Evolutionary conservation across 2,329 filamentous ascomycete genomes (phyloP).

Genomic region (Aureobasidium subglaciale): DNA sequence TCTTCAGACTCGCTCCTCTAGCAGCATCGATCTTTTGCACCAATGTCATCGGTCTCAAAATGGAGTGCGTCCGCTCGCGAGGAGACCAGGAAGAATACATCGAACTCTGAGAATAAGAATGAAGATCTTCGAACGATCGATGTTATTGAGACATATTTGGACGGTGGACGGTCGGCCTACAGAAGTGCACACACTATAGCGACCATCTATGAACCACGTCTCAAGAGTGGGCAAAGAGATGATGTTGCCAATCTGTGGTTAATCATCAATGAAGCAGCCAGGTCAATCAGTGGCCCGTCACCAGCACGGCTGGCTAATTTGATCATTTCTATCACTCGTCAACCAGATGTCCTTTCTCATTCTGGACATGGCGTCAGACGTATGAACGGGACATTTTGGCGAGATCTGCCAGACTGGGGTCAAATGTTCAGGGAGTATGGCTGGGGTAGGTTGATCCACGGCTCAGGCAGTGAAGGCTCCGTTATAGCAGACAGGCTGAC

Average conservation of each 20-base stretch:
- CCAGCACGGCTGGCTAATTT: not conserved
- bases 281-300: not conserved
- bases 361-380: not conserved
- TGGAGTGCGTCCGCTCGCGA: not conserved
- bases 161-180: not conserved
- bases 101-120: not conserved
- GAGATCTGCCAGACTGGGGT: not conserved
- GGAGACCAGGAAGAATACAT: not conserved
- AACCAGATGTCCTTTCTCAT: not conserved
- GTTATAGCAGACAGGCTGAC: not conserved
- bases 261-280: not conserved
- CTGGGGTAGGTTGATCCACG: not conserved
- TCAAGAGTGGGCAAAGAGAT: not conserved
- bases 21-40: too few relatives aligned
- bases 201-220: not conserved
- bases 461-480: too few relatives aligned
- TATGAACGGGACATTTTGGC: not conserved
- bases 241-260: not conserved
- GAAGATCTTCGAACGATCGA: not conserved
- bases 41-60: not conserved
- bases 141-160: not conserved
- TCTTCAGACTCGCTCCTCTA: too few relatives aligned
- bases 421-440: not conserved
- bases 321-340: not conserved
- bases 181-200: not conserved